Base-by-base conservation (phyloP, 2,329 filamentous ascomycete genomes). In the Metarhizium album region DNA sequence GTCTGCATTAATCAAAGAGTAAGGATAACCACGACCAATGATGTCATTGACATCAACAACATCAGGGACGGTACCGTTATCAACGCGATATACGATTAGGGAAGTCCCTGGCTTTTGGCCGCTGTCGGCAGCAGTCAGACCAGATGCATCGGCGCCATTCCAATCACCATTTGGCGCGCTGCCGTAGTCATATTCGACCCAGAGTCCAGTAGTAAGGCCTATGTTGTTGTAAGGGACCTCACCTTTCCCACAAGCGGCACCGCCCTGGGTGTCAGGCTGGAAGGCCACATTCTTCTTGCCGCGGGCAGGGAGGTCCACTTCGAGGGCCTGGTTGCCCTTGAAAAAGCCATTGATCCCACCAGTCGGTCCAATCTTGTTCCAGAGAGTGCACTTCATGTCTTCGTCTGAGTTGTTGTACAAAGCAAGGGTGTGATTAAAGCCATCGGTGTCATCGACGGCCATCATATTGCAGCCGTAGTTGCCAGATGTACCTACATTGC, bases 381-480 rank as follows among this genome's bases (percentile, higher is more conserved):
- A 76, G 67, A 69, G 72, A 35, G 59, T 58, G 60, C 75, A 76
- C 42, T 62, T 40, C 53, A 65, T 59, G 50, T 67, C 64, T 43
- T 59, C 47, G 54, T 51, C 60, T 48, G 64, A 62, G 47, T 65
- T 67, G 60, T 69, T 67, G 48, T 60, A 62, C 60, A 75, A 73
- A 55, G 64, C 64, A 53, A 67, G 54, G 20, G 65, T 64, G 67
- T 76, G 74, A 49, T 71, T 54, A 67, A 77, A 78, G 54, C 68
- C 48, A 53, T 58, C 46, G 53, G 63, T 64, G 46, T 69, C 59
- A 46, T 55, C 54, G 52, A 78, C 61, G 31, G 67, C 54, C 71
- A 74, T 72, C 47, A 77, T 63, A 72, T 79, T 79, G 73, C 74
- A 76, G 59, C 74, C 74, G 61, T 70, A 78, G 53, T 64, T n/a